phyloP scores from a whole-genome alignment of 306 rosid genomes.

The Begonia peltatifolia region DNA sequence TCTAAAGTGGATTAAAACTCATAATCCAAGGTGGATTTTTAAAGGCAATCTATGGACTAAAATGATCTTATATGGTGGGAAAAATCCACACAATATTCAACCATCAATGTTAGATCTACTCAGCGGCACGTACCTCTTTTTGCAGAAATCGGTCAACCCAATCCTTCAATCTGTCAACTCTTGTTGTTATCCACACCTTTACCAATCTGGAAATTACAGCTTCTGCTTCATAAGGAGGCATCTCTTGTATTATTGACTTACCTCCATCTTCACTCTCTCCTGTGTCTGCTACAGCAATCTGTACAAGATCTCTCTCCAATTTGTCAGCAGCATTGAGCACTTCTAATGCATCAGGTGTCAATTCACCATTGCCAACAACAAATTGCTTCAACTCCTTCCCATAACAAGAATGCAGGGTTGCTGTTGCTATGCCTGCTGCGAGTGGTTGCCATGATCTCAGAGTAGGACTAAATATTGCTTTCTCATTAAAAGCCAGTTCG shows the following conservation, averaged over 20 bases:
- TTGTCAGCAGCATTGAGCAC: constrained; percentile 81
- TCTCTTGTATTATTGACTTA: constrained; percentile 75
- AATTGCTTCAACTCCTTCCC: constrained; percentile 68
- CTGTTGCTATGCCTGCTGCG: constrained; percentile 77
- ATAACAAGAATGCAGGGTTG: constrained; percentile 79
- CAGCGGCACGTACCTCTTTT: constrained; percentile 50
- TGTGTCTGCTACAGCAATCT: constrained; percentile 86
- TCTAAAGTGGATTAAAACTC: no score
- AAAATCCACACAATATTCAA: no score
- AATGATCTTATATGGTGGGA: no score
- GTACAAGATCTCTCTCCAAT: constrained; percentile 91
- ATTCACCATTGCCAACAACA: constrained; percentile 40
- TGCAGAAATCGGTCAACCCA: constrained; percentile 72
- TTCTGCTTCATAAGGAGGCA: constrained; percentile 97
- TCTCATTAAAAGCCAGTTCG: constrained; percentile 63
- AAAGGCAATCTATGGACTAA: no score
- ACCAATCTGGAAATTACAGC: constrained; percentile 48
- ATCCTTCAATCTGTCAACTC: constrained; percentile 77
- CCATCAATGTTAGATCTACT: background rate
- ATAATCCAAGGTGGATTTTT: no score
- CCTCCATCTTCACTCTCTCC: constrained; percentile 98
- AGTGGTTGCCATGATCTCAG: constrained; percentile 81
- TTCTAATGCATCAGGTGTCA: constrained; percentile 70
- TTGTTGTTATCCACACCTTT: constrained; percentile 65
- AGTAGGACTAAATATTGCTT: constrained; percentile 61